A percentile compares a stretch with the other conserved stretches of the same genome.
Evolutionary conservation across 2,329 filamentous ascomycete genomes (phyloP).

Genomic region (Didymella arachidicola): DNA sequence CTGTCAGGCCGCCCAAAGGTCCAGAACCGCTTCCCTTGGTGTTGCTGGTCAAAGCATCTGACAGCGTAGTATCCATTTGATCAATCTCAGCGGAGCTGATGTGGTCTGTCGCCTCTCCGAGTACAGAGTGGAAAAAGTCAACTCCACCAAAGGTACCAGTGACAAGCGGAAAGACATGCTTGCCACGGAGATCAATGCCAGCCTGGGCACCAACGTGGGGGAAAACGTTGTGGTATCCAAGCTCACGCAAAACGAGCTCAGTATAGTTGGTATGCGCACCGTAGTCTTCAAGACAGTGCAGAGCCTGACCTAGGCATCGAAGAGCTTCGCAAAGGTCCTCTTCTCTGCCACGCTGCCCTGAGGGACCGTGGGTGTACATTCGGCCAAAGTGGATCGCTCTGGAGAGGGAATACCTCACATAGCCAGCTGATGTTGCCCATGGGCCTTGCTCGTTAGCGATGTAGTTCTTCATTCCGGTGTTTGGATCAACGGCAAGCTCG

Average conservation of each 20-base stretch:
- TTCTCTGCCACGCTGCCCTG: slow-evolving; percentile 52
- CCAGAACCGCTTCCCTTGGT: slow-evolving; percentile 43
- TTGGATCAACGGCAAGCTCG: slow-evolving; percentile 56
- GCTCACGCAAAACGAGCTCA: slow-evolving; percentile 60
- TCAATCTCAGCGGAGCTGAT: slow-evolving; percentile 59
- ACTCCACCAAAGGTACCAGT: slow-evolving; percentile 64
- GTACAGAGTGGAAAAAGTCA: slow-evolving; percentile 60
- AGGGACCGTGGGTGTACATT: slow-evolving; percentile 55
- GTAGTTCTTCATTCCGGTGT: slow-evolving; percentile 95
- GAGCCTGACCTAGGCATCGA: slow-evolving; percentile 60
- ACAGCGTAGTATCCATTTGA: slow-evolving; percentile 56
- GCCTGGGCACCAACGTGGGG: slow-evolving; percentile 59
- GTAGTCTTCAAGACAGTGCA: slow-evolving; percentile 64
- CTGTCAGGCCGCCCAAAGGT: slow-evolving; percentile 62
- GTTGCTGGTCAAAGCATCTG: slow-evolving; percentile 49
- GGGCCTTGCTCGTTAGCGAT: slow-evolving; percentile 88
- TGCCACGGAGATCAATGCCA: slow-evolving; percentile 56
- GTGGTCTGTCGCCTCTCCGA: slow-evolving; percentile 60
- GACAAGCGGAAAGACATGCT: slow-evolving; percentile 60
- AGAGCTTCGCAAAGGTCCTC: slow-evolving; percentile 59
- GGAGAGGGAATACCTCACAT: slow-evolving; percentile 65
- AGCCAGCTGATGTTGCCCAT: slow-evolving; percentile 91
- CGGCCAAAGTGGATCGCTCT: slow-evolving; percentile 59
- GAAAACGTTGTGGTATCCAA: slow-evolving; percentile 62
- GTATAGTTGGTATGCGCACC: slow-evolving; percentile 64